Conservation (phyloP, 2,329 filamentous ascomycete species). For the Apiospora kogelbergensis region DNA sequence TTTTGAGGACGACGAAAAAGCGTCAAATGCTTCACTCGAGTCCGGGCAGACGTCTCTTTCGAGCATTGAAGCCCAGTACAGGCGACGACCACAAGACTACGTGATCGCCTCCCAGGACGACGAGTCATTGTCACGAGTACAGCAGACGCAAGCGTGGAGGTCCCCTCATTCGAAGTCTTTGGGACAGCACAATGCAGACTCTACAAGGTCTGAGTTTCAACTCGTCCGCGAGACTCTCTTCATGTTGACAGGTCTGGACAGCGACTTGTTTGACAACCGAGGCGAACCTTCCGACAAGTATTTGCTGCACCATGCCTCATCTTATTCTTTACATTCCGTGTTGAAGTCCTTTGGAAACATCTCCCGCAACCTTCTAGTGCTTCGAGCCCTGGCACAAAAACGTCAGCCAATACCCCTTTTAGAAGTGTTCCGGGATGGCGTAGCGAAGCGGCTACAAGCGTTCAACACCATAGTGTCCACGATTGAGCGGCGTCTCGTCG, state of each 20-base stretch:
- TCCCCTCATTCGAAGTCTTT: constrained; percentile 25
- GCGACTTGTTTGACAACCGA: constrained; percentile 62
- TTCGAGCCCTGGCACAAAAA: constrained; percentile 45
- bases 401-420: constrained; percentile 57
- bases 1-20: constrained; percentile 33
- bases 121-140: constrained; percentile 35
- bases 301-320: constrained; percentile 48
- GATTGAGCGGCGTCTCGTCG: constrained; percentile 62
- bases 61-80: constrained; percentile 28
- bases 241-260: constrained; percentile 80
- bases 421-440: constrained; percentile 69
- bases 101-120: constrained; percentile 36
- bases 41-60: constrained; percentile 39
- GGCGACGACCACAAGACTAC: constrained; percentile 32
- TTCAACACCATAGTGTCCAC: constrained; percentile 61
- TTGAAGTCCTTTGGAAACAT: constrained; percentile 47
- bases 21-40: constrained; percentile 32
- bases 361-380: constrained; percentile 43
- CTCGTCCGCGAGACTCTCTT: constrained; percentile 76
- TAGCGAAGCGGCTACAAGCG: constrained; percentile 53
- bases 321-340: constrained; percentile 50
- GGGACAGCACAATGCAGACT: constrained; percentile 36
- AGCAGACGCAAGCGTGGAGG: constrained; percentile 47
- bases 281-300: constrained; percentile 40
- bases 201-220: constrained; percentile 67